Evolutionary conservation across 2,329 filamentous ascomycete genomes (phyloP), one percentile per base, ranked within the genome.

Genomic region (Botryosphaeria agaves): DNA sequence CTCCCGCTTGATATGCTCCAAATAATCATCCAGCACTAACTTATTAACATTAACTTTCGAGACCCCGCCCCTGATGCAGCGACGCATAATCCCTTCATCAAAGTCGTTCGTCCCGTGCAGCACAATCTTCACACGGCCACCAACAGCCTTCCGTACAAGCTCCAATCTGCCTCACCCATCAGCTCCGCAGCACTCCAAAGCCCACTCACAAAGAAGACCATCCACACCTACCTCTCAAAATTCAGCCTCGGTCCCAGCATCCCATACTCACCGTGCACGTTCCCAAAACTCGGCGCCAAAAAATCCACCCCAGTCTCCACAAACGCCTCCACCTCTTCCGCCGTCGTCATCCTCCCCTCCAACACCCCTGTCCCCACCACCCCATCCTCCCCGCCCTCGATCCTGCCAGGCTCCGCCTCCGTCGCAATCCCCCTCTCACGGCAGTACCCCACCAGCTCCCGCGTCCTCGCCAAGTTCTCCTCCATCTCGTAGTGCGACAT

Each of bases 21-120:
- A 30, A 27, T 46, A 43, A 16, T 45, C 53, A 32, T 64, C 56
- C 9, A 64, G 47, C 14, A 68, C 53, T 20, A 62, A 40, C 45
- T 62, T 64, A 38, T 73, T 72, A 2, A 72, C 64, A 36, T 72
- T 73, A 35, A 70, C 51, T 45, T 71, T 70, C 15, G 59, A 52
- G n/a, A 64, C 55, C 0, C 67, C 66, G 9, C 53, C 53, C 14
- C 46, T 44, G 38, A 72, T 67, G 40, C 67, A 72, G 30, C 49
- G 39, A 39, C 52, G 45, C 55, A 69, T 62, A 3, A 68, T 45
- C n/a, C 61, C 52, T 4, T 57, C 46, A 1, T 55, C 48, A 36
- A 70, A 70, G 26, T 60, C 62, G 36, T 70, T 69, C 0, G 66
- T 70, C 2, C 68, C 68, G 36, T 73, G 68, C 18, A 72, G 48